These are phyloP conservation scores for Annona cherimola DNA, from an alignment of 164 flowering plant species.

Conservation along the genomic window DNA sequence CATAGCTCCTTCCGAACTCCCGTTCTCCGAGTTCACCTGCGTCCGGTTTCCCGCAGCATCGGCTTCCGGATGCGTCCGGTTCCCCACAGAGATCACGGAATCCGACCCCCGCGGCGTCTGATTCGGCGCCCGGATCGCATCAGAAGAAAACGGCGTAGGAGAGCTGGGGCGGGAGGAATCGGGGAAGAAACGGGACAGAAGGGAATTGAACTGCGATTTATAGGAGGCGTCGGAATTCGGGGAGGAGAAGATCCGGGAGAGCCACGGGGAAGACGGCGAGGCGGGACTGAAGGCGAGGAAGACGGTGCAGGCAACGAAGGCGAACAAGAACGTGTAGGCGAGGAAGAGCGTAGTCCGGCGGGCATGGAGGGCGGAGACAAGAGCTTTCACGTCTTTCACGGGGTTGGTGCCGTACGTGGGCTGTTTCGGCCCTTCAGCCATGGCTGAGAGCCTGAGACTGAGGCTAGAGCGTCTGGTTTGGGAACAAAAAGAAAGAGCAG, in stretches of 20 bases:
- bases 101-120: background rate
- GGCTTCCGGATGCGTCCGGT: background rate
- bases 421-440: slow-evolving; percentile 61
- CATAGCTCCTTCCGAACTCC: background rate
- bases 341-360: slow-evolving; percentile 40
- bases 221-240: slow-evolving; percentile 11
- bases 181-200: slow-evolving; percentile 54
- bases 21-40: background rate
- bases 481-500: background rate
- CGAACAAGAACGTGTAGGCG: slow-evolving; percentile 50
- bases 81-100: background rate
- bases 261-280: slow-evolving; percentile 49
- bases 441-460: slow-evolving; percentile 13
- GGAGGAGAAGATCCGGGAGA: slow-evolving; percentile 39
- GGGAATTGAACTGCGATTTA: slow-evolving; percentile 45
- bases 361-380: slow-evolving; percentile 34
- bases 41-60: background rate
- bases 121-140: background rate
- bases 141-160: background rate
- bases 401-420: slow-evolving; percentile 26
- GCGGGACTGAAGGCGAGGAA: slow-evolving; percentile 65
- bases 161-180: slow-evolving; percentile 18
- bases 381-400: slow-evolving; percentile 39
- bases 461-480: background rate
- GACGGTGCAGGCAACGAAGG: slow-evolving; percentile 55